Conservation (phyloP, 805 yeast genomes). For the Middelhovenomyces tepae region DNA sequence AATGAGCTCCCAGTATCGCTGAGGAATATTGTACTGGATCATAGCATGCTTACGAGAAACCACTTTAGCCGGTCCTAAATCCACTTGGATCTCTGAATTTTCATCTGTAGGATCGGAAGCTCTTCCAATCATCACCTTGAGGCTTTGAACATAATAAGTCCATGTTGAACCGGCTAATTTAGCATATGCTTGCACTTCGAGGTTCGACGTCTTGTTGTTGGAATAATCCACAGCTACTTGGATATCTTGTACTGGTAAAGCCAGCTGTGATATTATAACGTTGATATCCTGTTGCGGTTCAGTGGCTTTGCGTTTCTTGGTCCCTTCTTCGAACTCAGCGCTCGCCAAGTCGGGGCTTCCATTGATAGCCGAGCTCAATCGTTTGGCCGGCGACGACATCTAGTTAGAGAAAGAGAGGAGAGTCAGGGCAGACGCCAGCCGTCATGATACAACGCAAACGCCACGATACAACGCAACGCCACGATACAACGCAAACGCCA, state of each 20-base stretch:
- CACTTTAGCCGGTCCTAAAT: slow-evolving; percentile 95
- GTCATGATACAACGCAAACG: too few relatives aligned
- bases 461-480: too few relatives aligned
- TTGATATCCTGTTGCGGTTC: slow-evolving; percentile 48
- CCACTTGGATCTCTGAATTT: slow-evolving; percentile 52
- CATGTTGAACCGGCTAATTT: slow-evolving; percentile 87
- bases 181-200: slow-evolving; percentile 95
- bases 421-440: too few relatives aligned
- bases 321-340: too few relatives aligned
- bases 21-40: slow-evolving; percentile 64
- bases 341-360: too few relatives aligned
- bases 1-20: slow-evolving; percentile 77
- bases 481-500: too few relatives aligned
- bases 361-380: too few relatives aligned
- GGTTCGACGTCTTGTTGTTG: slow-evolving; percentile 54
- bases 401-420: too few relatives aligned
- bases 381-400: too few relatives aligned
- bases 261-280: slow-evolving; percentile 62
- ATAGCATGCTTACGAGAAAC: slow-evolving; percentile 86
- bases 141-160: slow-evolving; percentile 85
- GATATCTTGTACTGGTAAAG: slow-evolving; percentile 65
- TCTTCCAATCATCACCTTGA: slow-evolving; percentile 77
- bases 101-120: slow-evolving; percentile 41
- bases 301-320: slow-evolving; percentile 8
- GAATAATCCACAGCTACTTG: slow-evolving; percentile 64